phyloP scores from a whole-genome alignment of 306 rosid genomes.

The Leucaena leucocephala region DNA sequence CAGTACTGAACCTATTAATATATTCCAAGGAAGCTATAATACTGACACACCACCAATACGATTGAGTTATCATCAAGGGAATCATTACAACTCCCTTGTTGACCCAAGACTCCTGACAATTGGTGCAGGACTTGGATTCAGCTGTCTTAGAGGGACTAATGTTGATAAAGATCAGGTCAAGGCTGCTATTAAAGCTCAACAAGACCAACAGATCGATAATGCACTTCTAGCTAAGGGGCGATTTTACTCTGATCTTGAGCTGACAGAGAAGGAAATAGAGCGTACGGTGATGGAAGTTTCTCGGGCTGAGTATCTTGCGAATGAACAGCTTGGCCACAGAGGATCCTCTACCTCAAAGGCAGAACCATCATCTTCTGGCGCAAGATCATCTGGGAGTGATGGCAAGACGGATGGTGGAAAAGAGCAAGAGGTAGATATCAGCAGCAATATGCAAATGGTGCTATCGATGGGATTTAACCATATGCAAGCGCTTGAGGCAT shows the following conservation, averaged over 20 bases:
- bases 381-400: conserved; percentile 65
- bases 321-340: conserved; percentile 51
- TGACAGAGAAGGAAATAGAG: conserved; percentile 96
- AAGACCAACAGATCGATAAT: conserved; percentile 86
- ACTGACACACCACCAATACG: conserved; percentile 95
- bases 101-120: conserved; percentile 80
- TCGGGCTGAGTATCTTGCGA: conserved; percentile 80
- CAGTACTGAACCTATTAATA: conserved; percentile 89
- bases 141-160: conserved; percentile 78
- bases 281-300: conserved; percentile 90
- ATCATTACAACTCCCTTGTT: conserved; percentile 96
- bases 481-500: conserved; percentile 80
- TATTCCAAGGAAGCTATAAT: conserved; percentile 79
- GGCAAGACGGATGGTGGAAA: conserved; percentile 44
- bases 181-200: conserved; percentile 95
- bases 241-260: conserved; percentile 94
- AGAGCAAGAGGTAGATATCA: conserved; percentile 53
- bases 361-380: conserved; percentile 94
- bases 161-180: conserved; percentile 90
- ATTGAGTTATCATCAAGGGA: conserved; percentile 89
- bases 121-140: conserved; percentile 96
- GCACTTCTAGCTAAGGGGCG: conserved; percentile 98
- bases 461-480: conserved; percentile 93
- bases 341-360: conserved; percentile 84
- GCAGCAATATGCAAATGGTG: conserved; percentile 69